Conservation (phyloP, 2,329 filamentous ascomycete species). For the Aspergillus jensenii region DNA sequence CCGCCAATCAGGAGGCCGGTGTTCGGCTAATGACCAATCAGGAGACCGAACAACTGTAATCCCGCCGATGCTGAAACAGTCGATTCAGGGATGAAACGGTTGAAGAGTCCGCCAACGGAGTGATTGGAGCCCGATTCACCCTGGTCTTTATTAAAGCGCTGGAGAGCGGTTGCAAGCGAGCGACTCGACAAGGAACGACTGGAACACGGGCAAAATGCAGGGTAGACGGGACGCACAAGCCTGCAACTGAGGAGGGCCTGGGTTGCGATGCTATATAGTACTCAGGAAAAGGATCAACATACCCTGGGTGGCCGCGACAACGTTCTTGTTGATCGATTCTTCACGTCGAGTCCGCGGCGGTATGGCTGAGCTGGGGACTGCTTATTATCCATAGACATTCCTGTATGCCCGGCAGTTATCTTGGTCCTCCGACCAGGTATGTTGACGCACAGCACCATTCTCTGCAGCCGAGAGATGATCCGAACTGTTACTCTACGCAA, state of each 20-base stretch:
- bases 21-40: neutral
- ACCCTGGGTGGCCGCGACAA: slow-evolving; percentile 6
- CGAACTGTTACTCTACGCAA: neutral
- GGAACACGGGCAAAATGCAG: neutral
- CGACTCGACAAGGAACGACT: neutral
- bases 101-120: neutral
- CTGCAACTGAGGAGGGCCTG: neutral
- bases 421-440: neutral
- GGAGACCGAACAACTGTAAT: neutral
- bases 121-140: slow-evolving; percentile 8
- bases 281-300: slow-evolving; percentile 5
- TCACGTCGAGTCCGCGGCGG: neutral
- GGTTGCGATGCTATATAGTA: neutral
- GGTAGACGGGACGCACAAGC: neutral
- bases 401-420: slow-evolving; percentile 5
- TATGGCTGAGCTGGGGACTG: neutral
- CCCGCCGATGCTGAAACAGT: slow-evolving; percentile 8
- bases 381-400: neutral
- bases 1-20: slow-evolving; percentile 6
- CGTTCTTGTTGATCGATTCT: neutral
- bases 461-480: too few relatives aligned
- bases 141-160: neutral
- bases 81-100: slow-evolving; percentile 10
- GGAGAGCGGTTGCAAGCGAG: neutral
- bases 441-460: neutral